Evolutionary conservation across 257 asterid genomes (phyloP).

Genomic region (Primulina eburnea): DNA sequence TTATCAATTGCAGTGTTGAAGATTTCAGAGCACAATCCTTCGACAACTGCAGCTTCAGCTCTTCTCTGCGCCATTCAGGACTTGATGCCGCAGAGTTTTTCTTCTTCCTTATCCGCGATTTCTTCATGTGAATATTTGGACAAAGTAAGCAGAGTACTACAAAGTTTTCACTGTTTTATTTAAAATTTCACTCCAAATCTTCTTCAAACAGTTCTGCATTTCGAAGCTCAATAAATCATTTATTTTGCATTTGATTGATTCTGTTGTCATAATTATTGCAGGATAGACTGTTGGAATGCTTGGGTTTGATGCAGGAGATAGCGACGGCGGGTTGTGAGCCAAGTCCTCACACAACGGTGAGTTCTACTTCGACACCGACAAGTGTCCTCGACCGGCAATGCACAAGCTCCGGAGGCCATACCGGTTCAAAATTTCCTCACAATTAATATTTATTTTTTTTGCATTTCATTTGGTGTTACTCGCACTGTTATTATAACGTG

Average conservation of each 20-base stretch:
- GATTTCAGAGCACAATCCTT: constrained; percentile 48
- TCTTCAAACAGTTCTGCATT: not conserved
- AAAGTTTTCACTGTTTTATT: constrained; percentile 2
- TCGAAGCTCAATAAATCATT: no score
- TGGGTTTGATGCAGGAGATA: constrained; percentile 34
- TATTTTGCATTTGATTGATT: not conserved
- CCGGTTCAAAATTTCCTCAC: not conserved
- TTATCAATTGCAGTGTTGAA: constrained; percentile 31
- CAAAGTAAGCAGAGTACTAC: constrained; percentile 28
- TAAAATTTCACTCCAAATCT: not conserved
- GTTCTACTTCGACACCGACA: constrained; percentile 33
- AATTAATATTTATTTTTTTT: no score
- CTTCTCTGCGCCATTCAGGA: constrained; percentile 46
- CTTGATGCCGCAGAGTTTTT: constrained; percentile 30
- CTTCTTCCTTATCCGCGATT: constrained; percentile 36
- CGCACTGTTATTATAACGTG: not conserved
- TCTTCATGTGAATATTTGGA: constrained; percentile 35
- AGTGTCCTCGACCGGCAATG: constrained; percentile 31
- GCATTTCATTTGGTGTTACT: not conserved
- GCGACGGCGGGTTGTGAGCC: constrained; percentile 20
- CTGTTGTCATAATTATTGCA: constrained; percentile 5
- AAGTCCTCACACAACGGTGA: constrained; percentile 14
- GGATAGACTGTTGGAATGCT: constrained; percentile 45
- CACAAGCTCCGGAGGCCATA: constrained; percentile 32
- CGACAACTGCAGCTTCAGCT: constrained; percentile 55